Evolutionary conservation across 192 early-diverging fungal genomes (phyloP).

Genomic region (Entophlyctis helioformis): DNA sequence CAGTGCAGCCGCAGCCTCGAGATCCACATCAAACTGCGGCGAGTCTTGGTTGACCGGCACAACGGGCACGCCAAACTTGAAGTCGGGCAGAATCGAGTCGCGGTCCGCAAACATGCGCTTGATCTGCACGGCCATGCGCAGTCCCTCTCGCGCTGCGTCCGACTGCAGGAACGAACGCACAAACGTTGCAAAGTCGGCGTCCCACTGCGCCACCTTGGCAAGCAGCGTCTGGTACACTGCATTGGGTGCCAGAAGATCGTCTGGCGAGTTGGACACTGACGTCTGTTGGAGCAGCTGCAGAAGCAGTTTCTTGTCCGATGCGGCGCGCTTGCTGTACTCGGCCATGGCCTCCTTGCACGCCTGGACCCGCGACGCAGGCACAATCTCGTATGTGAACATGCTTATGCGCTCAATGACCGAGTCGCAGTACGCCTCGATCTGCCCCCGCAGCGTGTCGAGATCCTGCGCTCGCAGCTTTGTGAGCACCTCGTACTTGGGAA

Average conservation of each 20-base stretch:
- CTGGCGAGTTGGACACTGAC: conserved; percentile 57
- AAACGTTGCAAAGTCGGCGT: conserved; percentile 70
- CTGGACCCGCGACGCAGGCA: conserved; percentile 56
- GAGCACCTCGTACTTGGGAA: conserved; percentile 30
- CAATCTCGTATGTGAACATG: conserved; percentile 66
- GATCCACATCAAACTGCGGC: too few relatives aligned
- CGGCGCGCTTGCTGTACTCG: conserved; percentile 58
- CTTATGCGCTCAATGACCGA: conserved; percentile 73
- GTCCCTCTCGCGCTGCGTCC: conserved; percentile 57
- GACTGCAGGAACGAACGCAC: conserved; percentile 68
- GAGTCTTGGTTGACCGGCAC: too few relatives aligned
- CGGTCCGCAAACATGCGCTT: conserved; percentile 55
- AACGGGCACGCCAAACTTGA: too few relatives aligned
- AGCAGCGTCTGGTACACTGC: conserved; percentile 63
- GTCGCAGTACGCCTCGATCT: conserved; percentile 74
- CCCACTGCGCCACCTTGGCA: conserved; percentile 73
- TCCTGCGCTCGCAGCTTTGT: conserved; percentile 66
- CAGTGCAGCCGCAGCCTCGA: too few relatives aligned
- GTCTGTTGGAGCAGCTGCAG: conserved; percentile 79
- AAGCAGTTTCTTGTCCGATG: conserved; percentile 66
- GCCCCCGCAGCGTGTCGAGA: conserved; percentile 42
- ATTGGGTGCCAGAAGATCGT: conserved; percentile 74
- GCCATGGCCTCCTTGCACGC: conserved; percentile 58
- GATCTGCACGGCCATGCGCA: conserved; percentile 44
- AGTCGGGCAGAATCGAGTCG: too few relatives aligned